phyloP scores from a whole-genome alignment of 805 yeast species.

The Saturnispora galanensis region DNA sequence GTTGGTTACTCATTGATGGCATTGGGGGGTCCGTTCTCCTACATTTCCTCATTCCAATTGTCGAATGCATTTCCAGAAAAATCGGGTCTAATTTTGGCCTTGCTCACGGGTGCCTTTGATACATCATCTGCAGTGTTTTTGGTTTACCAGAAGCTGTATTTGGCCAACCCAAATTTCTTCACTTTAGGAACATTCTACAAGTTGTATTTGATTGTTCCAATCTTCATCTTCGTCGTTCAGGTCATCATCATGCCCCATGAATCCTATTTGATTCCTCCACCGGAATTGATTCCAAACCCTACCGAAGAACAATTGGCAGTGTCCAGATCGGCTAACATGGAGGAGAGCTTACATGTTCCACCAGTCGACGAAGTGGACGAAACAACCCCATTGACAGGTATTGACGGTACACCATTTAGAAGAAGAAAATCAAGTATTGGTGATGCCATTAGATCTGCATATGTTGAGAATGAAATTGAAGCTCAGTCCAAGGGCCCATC shows the following conservation, averaged over 20 bases:
- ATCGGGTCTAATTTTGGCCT: conserved; percentile 43
- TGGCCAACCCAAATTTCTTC: conserved; percentile 26
- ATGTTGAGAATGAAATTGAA: conserved; percentile 40
- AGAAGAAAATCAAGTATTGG: conserved; percentile 45
- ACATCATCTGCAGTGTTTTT: conserved; percentile 48
- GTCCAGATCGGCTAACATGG: conserved; percentile 22
- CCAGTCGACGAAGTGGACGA: conserved; percentile 8
- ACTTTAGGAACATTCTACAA: conserved; percentile 36
- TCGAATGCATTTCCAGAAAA: conserved; percentile 47
- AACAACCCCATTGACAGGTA: conserved; percentile 12
- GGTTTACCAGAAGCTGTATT: conserved; percentile 35
- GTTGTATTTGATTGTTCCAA: conserved; percentile 39
- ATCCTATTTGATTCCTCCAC: conserved; percentile 37
- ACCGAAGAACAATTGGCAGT: conserved; percentile 20
- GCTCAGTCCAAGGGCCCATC: conserved; percentile 23
- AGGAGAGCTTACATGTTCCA: conserved; percentile 15
- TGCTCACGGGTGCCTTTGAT: conserved; percentile 50
- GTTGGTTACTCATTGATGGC: conserved; percentile 45
- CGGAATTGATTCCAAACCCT: conserved; percentile 26
- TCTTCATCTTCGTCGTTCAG: conserved; percentile 38
- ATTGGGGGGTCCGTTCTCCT: conserved; percentile 49
- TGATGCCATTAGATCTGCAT: conserved; percentile 45
- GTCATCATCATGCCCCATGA: conserved; percentile 39
- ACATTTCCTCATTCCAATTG: conserved; percentile 46
- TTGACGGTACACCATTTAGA: conserved; percentile 7